Percentiles rank a stretch among this genome's conserved stretches.
phyloP scores from a whole-genome alignment of 805 yeast species.

The Isabelozyma rhagii region DNA sequence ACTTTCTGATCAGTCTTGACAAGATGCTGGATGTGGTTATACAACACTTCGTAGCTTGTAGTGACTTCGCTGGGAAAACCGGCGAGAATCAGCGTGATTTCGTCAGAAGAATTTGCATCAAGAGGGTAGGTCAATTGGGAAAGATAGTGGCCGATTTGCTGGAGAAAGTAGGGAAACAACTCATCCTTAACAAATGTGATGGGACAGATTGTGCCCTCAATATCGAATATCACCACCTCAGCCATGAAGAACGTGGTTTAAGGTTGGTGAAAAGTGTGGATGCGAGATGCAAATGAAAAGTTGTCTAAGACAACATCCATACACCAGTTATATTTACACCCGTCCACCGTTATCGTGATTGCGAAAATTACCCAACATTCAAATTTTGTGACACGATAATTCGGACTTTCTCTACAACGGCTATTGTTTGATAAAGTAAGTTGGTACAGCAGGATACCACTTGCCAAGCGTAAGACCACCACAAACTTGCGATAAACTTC shows the following conservation, averaged over 20 bases:
- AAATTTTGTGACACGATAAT: background rate
- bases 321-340: background rate
- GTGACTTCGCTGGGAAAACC: constrained; percentile 44
- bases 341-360: background rate
- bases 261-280: background rate
- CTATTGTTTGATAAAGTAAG: background rate
- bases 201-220: constrained; percentile 93
- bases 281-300: too few species aligned
- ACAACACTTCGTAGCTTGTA: constrained; percentile 27
- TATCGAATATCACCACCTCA: constrained; percentile 53
- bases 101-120: constrained; percentile 7
- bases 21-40: constrained; percentile 50
- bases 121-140: constrained; percentile 30
- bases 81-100: constrained; percentile 29
- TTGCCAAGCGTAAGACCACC: background rate
- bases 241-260: constrained; percentile 1
- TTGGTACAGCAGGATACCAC: background rate
- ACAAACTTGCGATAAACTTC: background rate
- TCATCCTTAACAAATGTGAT: constrained; percentile 81
- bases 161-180: constrained; percentile 72
- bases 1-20: constrained; percentile 74
- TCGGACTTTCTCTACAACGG: background rate
- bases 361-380: background rate
- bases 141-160: constrained; percentile 43
- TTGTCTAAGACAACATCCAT: background rate